These are phyloP conservation scores for Neurospora hispaniola DNA, from an alignment of 495 filamentous ascomycete species.

Conservation along the genomic window DNA sequence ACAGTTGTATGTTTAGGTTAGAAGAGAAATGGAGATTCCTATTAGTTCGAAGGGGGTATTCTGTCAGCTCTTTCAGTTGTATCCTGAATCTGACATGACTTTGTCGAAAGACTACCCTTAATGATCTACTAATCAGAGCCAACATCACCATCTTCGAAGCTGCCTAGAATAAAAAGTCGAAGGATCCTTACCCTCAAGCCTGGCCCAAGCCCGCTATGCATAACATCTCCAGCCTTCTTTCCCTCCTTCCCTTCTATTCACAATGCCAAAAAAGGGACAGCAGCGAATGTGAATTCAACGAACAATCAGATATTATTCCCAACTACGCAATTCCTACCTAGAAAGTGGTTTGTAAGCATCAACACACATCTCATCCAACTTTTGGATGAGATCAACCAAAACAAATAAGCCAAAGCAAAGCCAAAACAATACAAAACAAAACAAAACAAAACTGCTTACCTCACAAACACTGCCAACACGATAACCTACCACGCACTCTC, in stretches of 20 bases:
- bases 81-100: too few relatives aligned
- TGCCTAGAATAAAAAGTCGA: rapidly evolving
- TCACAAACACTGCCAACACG: background rate
- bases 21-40: background rate
- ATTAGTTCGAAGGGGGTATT: too few relatives aligned
- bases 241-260: background rate
- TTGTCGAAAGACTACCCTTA: too few relatives aligned
- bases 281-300: background rate
- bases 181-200: background rate
- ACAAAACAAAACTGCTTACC: background rate
- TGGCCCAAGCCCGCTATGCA: background rate
- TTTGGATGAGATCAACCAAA: background rate
- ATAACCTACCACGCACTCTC: background rate
- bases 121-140: rapidly evolving
- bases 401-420: background rate
- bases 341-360: background rate
- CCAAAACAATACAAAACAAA: background rate
- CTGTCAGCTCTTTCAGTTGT: too few relatives aligned
- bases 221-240: background rate
- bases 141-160: background rate
- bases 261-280: background rate
- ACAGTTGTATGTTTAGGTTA: background rate
- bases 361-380: background rate
- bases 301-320: background rate
- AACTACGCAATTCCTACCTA: background rate